Evolutionary conservation across 2,329 filamentous ascomycete genomes (phyloP).

Genomic region (Aspergillus ibericus): DNA sequence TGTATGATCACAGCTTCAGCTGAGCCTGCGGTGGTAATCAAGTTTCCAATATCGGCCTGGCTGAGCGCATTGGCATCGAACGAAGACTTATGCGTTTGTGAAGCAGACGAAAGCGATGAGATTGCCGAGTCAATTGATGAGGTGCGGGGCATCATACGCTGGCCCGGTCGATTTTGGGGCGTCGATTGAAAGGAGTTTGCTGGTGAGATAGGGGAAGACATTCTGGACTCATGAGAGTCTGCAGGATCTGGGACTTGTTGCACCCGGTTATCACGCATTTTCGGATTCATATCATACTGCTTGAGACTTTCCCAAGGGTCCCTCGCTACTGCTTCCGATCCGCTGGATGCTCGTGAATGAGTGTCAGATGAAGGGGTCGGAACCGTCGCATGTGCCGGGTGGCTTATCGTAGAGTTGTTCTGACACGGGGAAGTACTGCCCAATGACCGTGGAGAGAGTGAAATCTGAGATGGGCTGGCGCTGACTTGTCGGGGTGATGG

Average conservation of each 20-base stretch:
- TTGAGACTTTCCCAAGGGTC: constrained; percentile 9
- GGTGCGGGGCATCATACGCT: constrained; percentile 61
- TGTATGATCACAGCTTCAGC: constrained; percentile 86
- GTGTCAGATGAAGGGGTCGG: constrained; percentile 27
- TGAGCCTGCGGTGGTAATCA: constrained; percentile 83
- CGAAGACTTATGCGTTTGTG: constrained; percentile 59
- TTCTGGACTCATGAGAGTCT: constrained; percentile 29
- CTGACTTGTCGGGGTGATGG: constrained; percentile 22
- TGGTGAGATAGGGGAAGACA: constrained; percentile 31
- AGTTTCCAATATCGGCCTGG: constrained; percentile 71
- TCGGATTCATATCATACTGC: constrained; percentile 28
- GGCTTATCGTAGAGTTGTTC: constrained; percentile 22
- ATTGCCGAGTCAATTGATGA: constrained; percentile 93
- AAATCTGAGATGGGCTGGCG: constrained; percentile 27
- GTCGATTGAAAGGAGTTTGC: constrained; percentile 33
- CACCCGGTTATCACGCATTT: constrained; percentile 23
- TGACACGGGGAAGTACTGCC: constrained; percentile 23
- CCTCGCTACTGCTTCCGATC: constrained; percentile 14
- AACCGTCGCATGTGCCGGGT: constrained; percentile 32
- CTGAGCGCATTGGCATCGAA: constrained; percentile 58
- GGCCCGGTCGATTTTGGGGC: constrained; percentile 31
- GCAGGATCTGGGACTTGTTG: constrained; percentile 28
- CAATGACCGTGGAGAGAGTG: constrained; percentile 27
- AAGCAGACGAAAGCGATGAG: constrained; percentile 67
- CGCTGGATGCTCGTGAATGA: constrained; percentile 19